A percentile compares a stretch with the other conserved stretches of the same genome.
Evolutionary conservation across 345 rosid species (phyloP).

Genomic region (Lepidium didymum): DNA sequence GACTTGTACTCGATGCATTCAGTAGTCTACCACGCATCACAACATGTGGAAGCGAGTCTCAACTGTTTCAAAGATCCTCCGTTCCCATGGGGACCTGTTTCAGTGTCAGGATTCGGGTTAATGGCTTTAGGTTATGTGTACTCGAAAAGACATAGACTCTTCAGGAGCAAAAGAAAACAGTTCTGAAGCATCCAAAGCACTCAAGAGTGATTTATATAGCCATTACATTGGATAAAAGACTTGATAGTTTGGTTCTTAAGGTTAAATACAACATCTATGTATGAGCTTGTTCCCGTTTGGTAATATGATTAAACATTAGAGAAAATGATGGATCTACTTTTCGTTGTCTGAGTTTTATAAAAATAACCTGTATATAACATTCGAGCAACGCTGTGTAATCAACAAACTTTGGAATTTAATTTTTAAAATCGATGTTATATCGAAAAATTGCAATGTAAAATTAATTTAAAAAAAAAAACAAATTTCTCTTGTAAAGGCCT

Average conservation of each 20-base stretch:
- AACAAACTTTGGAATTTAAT: too few species aligned
- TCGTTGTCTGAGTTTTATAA: background rate
- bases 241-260: slow-evolving; percentile 2
- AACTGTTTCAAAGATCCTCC: slow-evolving; percentile 95
- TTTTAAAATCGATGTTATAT: too few species aligned
- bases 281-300: slow-evolving; percentile 19
- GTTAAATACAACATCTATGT: slow-evolving; percentile 15
- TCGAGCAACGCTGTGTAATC: too few species aligned
- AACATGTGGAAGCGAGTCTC: slow-evolving; percentile 82
- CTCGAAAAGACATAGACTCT: slow-evolving; percentile 55
- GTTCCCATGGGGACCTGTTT: slow-evolving; percentile 72
- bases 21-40: slow-evolving; percentile 68
- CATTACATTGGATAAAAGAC: slow-evolving; percentile 1
- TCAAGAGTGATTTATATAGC: background rate
- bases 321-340: background rate
- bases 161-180: slow-evolving; percentile 86
- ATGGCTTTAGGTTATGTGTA: slow-evolving; percentile 52
- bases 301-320: background rate
- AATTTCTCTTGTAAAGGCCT: background rate
- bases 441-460: too few species aligned
- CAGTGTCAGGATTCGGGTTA: slow-evolving; percentile 46
- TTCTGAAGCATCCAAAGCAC: slow-evolving; percentile 43
- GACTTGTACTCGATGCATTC: slow-evolving; percentile 81
- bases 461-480: too few species aligned
- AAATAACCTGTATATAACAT: too few species aligned